Conservation (phyloP, 2,329 filamentous ascomycete genomes). For the Mycogone perniciosa region DNA sequence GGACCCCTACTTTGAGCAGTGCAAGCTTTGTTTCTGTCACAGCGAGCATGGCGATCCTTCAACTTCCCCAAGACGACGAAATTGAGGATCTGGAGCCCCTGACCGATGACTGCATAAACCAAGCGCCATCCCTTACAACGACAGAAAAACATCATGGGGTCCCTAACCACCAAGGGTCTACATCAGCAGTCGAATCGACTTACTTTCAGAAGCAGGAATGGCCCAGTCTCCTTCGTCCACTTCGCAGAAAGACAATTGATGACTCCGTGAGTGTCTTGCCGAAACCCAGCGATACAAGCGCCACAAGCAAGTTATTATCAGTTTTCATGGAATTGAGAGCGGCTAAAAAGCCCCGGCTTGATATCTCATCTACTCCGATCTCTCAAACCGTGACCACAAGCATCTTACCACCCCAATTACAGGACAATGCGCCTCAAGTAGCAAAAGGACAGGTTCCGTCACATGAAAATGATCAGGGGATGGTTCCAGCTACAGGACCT, state of each 20-base stretch:
- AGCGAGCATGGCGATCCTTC: slow-evolving; percentile 11
- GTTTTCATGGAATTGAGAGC: slow-evolving; percentile 27
- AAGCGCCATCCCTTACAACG: background rate
- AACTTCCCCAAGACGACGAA: slow-evolving; percentile 17
- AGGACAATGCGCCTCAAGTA: background rate
- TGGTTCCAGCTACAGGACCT: slow-evolving; percentile 15
- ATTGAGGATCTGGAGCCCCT: slow-evolving; percentile 11
- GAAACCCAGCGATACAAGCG: slow-evolving; percentile 14
- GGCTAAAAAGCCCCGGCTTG: slow-evolving; percentile 20
- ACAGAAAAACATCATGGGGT: background rate
- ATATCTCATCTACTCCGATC: background rate
- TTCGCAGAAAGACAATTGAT: slow-evolving; percentile 1
- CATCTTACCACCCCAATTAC: background rate
- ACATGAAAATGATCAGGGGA: background rate
- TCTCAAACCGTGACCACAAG: background rate
- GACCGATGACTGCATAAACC: background rate
- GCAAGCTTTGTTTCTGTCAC: slow-evolving; percentile 11
- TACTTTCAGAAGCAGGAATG: background rate
- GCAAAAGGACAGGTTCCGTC: background rate
- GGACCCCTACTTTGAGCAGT: slow-evolving; percentile 13
- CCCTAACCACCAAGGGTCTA: background rate
- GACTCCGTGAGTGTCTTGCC: slow-evolving; percentile 12
- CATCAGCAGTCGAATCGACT: background rate
- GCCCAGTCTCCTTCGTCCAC: background rate
- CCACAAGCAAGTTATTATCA: slow-evolving; percentile 23